Evolutionary conservation across 1,284 basidiomycete species (phyloP), one percentile per base, ranked within the genome.

Genomic region (Puccinia hordei): DNA sequence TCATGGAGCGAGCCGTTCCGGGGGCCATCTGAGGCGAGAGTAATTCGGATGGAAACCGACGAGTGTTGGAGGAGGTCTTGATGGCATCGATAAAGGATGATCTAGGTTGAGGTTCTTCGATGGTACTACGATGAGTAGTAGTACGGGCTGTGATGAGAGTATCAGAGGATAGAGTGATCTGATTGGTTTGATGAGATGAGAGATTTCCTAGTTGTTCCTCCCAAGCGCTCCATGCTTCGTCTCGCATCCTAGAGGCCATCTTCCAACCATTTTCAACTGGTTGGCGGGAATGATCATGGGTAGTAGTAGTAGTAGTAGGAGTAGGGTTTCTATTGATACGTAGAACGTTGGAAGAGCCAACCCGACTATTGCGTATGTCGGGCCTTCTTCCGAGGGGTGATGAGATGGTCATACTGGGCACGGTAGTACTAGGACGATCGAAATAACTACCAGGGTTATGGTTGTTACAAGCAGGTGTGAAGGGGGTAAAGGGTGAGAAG

Each of bases 401-500:
- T 19, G 66, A 69, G 15, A 49, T 30, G 2, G 41, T 15, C 44
- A 53, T 2, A 22, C 6, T 69, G 66, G n/a, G n/a, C n/a, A 24
- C 41, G 10, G 66, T 30, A 15, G 66, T 15, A n/a, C n/a, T n/a
- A 3, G 66, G 66, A 1, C 66, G 41, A 69, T 69, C 66, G 27
- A 69, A 69, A 22, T 69, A 69, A 10, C 66, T n/a, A 17, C 44
- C 41, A 0, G 41, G 22, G 44, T 22, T 69, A 27, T 27, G 41
- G 2, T 33, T 22, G 30, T 33, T 63, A 6, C 41, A 33, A 49
- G 49, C 66, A 2, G 66, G 66, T 46, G 41, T 46, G 66, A 69
- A 69, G 49, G 66, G 66, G 41, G 66, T 69, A 49, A 69, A 46
- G 49, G 66, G 66, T 3, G 66, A 69, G 22, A 69, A 69, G 66